Conservation (phyloP, 106 monocot genomes). For the Dioscorea alata region DNA sequence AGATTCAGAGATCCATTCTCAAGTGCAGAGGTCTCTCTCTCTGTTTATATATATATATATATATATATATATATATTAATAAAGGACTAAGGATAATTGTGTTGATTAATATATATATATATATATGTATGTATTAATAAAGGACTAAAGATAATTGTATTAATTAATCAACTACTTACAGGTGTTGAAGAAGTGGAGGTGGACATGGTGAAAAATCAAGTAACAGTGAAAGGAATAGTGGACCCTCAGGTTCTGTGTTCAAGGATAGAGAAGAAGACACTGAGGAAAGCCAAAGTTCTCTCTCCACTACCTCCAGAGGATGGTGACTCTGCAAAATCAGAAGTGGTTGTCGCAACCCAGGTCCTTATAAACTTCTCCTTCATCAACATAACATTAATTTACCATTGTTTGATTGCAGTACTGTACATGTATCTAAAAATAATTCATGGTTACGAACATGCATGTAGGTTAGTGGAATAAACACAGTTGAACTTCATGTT, state of each 20-base stretch:
- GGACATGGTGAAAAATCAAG: conserved; percentile 60
- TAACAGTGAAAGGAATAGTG: conserved; percentile 69
- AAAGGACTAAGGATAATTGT: background rate
- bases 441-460: background rate
- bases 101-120: background rate
- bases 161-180: conserved; percentile 7
- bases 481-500: conserved; percentile 66
- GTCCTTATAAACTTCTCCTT: conserved; percentile 5
- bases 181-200: conserved; percentile 80
- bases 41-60: background rate
- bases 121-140: background rate
- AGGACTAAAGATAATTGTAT: background rate
- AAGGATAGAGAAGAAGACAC: conserved; percentile 49
- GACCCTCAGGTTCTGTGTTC: conserved; percentile 64
- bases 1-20: conserved; percentile 46
- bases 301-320: conserved; percentile 42
- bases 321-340: conserved; percentile 19
- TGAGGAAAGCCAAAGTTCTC: conserved; percentile 49
- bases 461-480: conserved; percentile 44
- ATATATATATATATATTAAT: background rate
- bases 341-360: conserved; percentile 28
- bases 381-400: too few relatives aligned
- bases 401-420: background rate
- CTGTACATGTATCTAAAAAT: background rate
- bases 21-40: conserved; percentile 46